phyloP scores from a whole-genome alignment of 768 basidiomycete genomes.

The Mycena rebaudengoi region DNA sequence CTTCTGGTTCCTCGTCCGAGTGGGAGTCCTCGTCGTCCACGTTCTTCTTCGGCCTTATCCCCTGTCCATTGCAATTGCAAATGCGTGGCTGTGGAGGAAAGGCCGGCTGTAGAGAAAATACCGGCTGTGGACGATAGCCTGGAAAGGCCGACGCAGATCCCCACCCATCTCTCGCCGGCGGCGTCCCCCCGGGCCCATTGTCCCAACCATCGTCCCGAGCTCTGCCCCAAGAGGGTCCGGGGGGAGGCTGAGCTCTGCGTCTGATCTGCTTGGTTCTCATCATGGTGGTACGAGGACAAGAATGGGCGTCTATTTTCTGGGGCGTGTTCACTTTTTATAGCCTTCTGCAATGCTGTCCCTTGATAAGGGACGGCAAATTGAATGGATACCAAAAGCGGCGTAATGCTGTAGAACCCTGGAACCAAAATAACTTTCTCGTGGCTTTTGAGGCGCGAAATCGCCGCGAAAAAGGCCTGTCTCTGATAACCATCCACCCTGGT shows the following conservation, averaged over 20 bases:
- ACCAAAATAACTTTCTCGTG: slow-evolving; percentile 4
- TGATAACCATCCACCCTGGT: neutral
- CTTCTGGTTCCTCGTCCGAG: neutral
- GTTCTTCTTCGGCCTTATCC: neutral
- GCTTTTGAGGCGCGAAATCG: slow-evolving; percentile 1
- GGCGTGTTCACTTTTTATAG: neutral
- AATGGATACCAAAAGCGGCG: slow-evolving; percentile 1
- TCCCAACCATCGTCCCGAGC: neutral
- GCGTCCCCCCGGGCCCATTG: neutral
- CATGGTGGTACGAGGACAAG: slow-evolving; percentile 4
- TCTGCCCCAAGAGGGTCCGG: neutral
- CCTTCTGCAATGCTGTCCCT: slow-evolving; percentile 5
- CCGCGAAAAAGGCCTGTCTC: slow-evolving; percentile 1
- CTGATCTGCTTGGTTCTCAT: slow-evolving; percentile 2
- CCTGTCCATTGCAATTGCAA: neutral
- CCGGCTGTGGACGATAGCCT: neutral
- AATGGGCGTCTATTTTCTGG: slow-evolving; percentile 3
- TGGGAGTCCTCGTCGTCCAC: neutral
- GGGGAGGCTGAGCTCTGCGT: neutral
- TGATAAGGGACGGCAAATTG: neutral
- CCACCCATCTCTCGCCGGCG: neutral
- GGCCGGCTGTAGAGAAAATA: neutral
- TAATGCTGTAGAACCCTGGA: neutral
- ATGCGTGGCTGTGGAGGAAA: neutral
- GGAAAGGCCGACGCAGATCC: neutral